Conservation (phyloP, 495 filamentous ascomycete species). For the Aspergillus campestris region DNA sequence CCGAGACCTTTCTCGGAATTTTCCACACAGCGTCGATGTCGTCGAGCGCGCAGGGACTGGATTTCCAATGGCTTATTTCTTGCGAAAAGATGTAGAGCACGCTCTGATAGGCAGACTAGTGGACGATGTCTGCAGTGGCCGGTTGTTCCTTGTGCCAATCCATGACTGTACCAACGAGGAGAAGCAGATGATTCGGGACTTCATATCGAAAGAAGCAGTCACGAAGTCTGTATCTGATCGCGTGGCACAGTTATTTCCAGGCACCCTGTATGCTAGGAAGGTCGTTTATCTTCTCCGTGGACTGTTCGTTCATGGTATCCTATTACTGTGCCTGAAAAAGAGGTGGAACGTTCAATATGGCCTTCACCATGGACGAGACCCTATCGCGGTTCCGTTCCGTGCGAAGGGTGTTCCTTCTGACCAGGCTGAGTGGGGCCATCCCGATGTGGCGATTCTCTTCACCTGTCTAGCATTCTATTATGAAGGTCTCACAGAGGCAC, state of each 20-base stretch:
- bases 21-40: conserved; percentile 34
- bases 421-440: conserved; percentile 65
- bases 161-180: not conserved
- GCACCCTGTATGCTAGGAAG: too few species aligned
- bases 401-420: conserved; percentile 57
- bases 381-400: conserved; percentile 59
- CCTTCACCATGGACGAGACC: conserved; percentile 38
- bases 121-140: conserved; percentile 6
- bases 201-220: conserved; percentile 10
- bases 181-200: conserved; percentile 1
- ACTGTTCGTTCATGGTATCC: conserved; percentile 47
- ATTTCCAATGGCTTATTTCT: conserved; percentile 16
- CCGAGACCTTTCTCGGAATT: conserved; percentile 7
- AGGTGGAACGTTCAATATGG: conserved; percentile 68
- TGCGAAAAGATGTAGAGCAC: conserved; percentile 12
- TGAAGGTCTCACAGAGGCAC: conserved; percentile 41
- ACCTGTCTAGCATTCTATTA: conserved; percentile 66
- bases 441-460: conserved; percentile 57
- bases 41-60: not conserved
- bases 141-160: conserved; percentile 12
- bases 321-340: conserved; percentile 52
- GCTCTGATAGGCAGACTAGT: conserved; percentile 5
- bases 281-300: conserved; percentile 50
- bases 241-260: not conserved
- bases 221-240: conserved; percentile 5